phyloP scores from a whole-genome alignment of 2,329 filamentous ascomycete genomes.

The Curvularia spicifera region DNA sequence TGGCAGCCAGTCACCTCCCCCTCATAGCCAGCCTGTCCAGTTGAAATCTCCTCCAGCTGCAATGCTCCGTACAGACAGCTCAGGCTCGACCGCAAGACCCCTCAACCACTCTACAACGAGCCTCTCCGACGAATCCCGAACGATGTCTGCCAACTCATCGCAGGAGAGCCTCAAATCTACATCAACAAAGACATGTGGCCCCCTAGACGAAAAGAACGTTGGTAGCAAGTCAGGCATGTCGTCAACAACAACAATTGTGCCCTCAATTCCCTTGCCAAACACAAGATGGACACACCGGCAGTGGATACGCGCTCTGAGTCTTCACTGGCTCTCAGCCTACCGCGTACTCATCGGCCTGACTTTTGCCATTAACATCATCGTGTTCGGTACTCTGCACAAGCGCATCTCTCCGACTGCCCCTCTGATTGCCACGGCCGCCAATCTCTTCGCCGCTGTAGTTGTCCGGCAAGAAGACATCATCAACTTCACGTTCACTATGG shows the following conservation, averaged over 20 bases:
- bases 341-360: conserved; percentile 21
- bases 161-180: neutral
- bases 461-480: conserved; percentile 45
- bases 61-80: neutral
- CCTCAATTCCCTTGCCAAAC: neutral
- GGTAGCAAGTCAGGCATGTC: neutral
- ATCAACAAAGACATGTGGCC: neutral
- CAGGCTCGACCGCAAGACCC: neutral
- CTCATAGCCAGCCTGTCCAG: neutral
- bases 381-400: neutral
- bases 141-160: neutral
- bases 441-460: conserved; percentile 42
- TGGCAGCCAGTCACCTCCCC: neutral
- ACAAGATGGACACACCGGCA: neutral
- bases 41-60: neutral
- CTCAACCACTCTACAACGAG: conserved; percentile 2
- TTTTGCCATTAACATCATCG: conserved; percentile 16
- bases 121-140: neutral
- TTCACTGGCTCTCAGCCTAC: conserved; percentile 30
- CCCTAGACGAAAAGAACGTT: neutral
- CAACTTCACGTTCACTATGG: conserved; percentile 37
- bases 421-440: conserved; percentile 42
- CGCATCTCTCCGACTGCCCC: conserved; percentile 1
- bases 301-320: conserved; percentile 6
- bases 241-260: neutral